Percentiles rank a stretch among this genome's conserved stretches.
These are phyloP conservation scores for Nissolia schottii DNA, from an alignment of 306 rosid genomes.

Conservation along the genomic window DNA sequence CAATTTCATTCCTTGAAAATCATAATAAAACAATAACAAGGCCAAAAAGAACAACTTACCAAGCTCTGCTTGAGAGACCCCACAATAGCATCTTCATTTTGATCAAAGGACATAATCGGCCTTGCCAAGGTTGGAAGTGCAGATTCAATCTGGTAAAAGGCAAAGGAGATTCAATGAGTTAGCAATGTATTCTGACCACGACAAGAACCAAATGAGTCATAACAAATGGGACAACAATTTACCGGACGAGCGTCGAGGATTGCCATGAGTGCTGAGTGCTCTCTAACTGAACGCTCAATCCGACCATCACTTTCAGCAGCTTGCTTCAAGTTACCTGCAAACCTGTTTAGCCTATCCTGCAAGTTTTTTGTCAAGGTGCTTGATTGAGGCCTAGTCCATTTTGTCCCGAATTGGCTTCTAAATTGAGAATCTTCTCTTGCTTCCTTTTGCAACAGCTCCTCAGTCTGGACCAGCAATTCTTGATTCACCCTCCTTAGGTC, in stretches of 20 bases:
- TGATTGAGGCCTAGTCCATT: slow-evolving; percentile 98
- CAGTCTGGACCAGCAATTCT: slow-evolving; percentile 80
- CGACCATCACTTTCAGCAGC: slow-evolving; percentile 93
- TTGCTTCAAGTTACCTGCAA: slow-evolving; percentile 96
- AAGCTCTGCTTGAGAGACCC: slow-evolving; percentile 95
- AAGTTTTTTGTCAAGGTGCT: slow-evolving; percentile 91
- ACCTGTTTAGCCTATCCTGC: slow-evolving; percentile 84
- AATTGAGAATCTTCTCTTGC: slow-evolving; percentile 92
- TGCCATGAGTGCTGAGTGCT: slow-evolving; percentile 74
- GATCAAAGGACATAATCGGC: slow-evolving; percentile 98
- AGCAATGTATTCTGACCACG: neutral
- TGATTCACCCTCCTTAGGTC: slow-evolving; percentile 94
- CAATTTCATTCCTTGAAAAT: slow-evolving; percentile 6
- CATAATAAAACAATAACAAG: slow-evolving; percentile 9
- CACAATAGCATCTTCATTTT: slow-evolving; percentile 92
- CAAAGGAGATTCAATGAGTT: slow-evolving; percentile 19
- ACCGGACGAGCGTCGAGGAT: slow-evolving; percentile 92
- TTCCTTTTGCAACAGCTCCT: slow-evolving; percentile 92
- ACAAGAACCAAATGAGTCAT: slow-evolving; percentile 14
- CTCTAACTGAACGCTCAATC: slow-evolving; percentile 90
- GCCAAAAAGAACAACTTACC: slow-evolving; percentile 44
- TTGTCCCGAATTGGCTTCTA: slow-evolving; percentile 88
- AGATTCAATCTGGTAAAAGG: slow-evolving; percentile 76
- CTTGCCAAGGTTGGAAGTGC: slow-evolving; percentile 92
- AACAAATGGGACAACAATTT: slow-evolving; percentile 20